Evolutionary conservation across 805 yeast genomes (phyloP).

Genomic region (Candida railenensis): DNA sequence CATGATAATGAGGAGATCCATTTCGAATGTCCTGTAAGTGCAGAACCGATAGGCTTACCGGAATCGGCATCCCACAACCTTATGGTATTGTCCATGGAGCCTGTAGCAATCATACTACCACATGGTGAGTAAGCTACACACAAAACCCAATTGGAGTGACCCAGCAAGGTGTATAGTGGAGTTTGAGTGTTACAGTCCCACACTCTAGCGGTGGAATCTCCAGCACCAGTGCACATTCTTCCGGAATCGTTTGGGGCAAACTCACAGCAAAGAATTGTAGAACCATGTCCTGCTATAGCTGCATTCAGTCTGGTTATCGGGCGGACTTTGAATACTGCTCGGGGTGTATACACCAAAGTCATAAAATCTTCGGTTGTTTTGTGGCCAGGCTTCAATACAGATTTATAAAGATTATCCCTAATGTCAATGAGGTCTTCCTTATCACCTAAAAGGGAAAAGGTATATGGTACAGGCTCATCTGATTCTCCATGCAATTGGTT

Average conservation of each 20-base stretch:
- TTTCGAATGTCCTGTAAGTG: conserved; percentile 78
- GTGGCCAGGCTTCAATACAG: conserved; percentile 82
- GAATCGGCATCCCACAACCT: conserved; percentile 81
- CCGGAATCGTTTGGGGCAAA: conserved; percentile 90
- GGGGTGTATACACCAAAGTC: conserved; percentile 88
- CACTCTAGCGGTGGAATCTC: conserved; percentile 91
- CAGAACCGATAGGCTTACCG: conserved; percentile 69
- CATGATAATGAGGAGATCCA: conserved; percentile 89
- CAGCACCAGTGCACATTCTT: conserved; percentile 91
- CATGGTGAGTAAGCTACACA: conserved; percentile 92
- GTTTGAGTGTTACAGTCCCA: conserved; percentile 98
- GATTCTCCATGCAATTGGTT: conserved; percentile 70
- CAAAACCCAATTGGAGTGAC: conserved; percentile 92
- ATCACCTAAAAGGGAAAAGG: conserved; percentile 63
- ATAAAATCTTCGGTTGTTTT: conserved; percentile 91
- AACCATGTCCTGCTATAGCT: conserved; percentile 93
- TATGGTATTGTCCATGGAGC: conserved; percentile 89
- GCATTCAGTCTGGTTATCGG: conserved; percentile 90
- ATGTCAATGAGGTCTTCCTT: conserved; percentile 58
- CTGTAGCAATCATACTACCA: conserved; percentile 90
- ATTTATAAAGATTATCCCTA: conserved; percentile 69
- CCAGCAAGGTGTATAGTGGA: conserved; percentile 73
- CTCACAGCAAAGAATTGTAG: conserved; percentile 87
- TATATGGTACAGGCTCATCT: conserved; percentile 88
- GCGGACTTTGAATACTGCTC: conserved; percentile 90